Evolutionary conservation across 208 protist genomes (phyloP).

Genomic region (Wallacemonas collosoma): DNA sequence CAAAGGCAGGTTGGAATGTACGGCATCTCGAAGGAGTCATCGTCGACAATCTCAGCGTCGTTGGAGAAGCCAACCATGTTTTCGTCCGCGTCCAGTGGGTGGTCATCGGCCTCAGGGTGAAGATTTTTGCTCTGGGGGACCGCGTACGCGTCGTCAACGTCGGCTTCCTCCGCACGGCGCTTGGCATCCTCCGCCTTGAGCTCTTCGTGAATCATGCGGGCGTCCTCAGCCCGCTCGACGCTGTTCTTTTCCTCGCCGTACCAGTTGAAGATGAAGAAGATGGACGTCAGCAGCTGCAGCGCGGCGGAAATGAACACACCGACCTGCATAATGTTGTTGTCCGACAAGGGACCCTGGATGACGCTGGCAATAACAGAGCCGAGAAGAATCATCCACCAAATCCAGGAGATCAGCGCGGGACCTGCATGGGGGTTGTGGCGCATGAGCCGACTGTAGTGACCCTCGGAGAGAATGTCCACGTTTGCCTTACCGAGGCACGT

Average conservation of each 20-base stretch:
- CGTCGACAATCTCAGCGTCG: constrained; percentile 9
- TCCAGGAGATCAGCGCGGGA: constrained; percentile 63
- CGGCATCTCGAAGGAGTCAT: constrained; percentile 26
- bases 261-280: constrained; percentile 75
- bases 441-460: constrained; percentile 80
- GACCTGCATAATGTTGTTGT: constrained; percentile 43
- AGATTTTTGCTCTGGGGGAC: constrained; percentile 31
- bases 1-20: constrained; percentile 20
- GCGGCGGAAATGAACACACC: constrained; percentile 57
- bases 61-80: constrained; percentile 6
- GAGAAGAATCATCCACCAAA: constrained; percentile 66
- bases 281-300: constrained; percentile 53
- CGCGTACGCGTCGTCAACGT: constrained; percentile 34
- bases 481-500: constrained; percentile 58
- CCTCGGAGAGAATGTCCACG: constrained; percentile 78
- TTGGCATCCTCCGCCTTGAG: constrained; percentile 26
- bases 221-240: constrained; percentile 50
- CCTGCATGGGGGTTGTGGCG: constrained; percentile 45
- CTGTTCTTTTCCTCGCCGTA: constrained; percentile 69
- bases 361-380: constrained; percentile 45
- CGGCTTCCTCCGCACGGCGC: not conserved
- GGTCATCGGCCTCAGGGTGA: constrained; percentile 20
- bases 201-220: constrained; percentile 29
- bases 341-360: constrained; percentile 62
- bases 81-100: constrained; percentile 17